Conservation (phyloP, 108 stramenopile species). For the Nannochloropsis gaditana region DNA sequence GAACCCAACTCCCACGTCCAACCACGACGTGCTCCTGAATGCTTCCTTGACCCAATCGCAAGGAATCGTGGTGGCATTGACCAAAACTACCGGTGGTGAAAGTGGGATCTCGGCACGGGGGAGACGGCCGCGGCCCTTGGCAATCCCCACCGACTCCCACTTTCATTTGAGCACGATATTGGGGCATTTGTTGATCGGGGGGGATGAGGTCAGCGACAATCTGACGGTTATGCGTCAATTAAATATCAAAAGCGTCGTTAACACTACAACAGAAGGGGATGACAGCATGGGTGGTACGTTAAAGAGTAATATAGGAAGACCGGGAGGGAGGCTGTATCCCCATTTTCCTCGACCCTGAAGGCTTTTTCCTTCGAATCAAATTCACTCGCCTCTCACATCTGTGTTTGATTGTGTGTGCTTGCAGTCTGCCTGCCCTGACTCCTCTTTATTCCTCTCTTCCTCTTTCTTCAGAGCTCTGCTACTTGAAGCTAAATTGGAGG, state of each 20-base stretch:
- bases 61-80: conserved; percentile 2
- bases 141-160: not conserved
- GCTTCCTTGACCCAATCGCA: not conserved
- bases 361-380: not conserved
- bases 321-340: not conserved
- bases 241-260: not conserved
- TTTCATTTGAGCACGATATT: not conserved
- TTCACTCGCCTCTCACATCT: not conserved
- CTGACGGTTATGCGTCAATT: not conserved
- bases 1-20: not conserved
- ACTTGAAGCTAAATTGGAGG: not conserved
- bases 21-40: not conserved
- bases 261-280: not conserved
- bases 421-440: not conserved
- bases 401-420: not conserved
- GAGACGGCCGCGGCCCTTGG: not conserved
- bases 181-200: not conserved
- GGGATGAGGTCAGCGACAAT: conserved; percentile 14
- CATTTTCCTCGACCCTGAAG: not conserved
- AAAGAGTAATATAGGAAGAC: not conserved
- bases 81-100: not conserved
- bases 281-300: not conserved
- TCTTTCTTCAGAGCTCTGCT: not conserved
- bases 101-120: not conserved
- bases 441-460: not conserved